These are phyloP conservation scores for Fusarium sp. DNA, from an alignment of 2,329 filamentous ascomycete genomes.

Conservation along the genomic window DNA sequence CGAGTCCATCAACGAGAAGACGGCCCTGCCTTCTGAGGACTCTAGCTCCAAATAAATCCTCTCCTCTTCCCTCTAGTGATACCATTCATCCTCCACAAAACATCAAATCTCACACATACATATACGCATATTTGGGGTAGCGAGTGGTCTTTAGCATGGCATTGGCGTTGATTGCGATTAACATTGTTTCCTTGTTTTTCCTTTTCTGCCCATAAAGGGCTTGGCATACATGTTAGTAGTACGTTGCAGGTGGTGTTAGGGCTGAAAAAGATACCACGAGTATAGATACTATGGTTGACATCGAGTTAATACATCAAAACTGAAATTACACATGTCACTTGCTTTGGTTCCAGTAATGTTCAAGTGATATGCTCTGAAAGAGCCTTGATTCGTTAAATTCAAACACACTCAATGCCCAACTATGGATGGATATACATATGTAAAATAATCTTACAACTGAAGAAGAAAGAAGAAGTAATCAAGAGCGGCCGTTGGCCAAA, in stretches of 20 bases:
- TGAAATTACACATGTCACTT: neutral
- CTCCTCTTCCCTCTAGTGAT: neutral
- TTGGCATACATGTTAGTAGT: neutral
- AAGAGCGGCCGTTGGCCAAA: conserved; percentile 21
- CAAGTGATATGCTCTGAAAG: neutral
- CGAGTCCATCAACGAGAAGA: conserved; percentile 47
- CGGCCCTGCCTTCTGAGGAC: conserved; percentile 29
- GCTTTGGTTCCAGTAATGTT: neutral
- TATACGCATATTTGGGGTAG: conserved; percentile 6
- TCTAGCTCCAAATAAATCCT: conserved; percentile 28
- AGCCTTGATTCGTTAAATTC: neutral
- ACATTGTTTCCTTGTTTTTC: conserved; percentile 3
- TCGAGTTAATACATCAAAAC: neutral
- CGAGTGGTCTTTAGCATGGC: conserved; percentile 35
- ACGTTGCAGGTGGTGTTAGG: neutral
- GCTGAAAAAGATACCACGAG: neutral
- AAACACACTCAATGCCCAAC: conserved; percentile 10
- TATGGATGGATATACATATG: conserved; percentile 4
- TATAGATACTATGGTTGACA: neutral
- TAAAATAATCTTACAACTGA: conserved; percentile 22
- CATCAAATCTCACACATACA: neutral
- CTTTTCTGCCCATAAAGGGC: neutral
- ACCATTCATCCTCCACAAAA: neutral
- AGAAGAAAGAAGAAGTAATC: conserved; percentile 5
- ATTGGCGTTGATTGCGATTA: conserved; percentile 36